These are phyloP conservation scores for Anthracocystis walkeri DNA, from an alignment of 1,284 basidiomycete genomes.

Conservation along the genomic window DNA sequence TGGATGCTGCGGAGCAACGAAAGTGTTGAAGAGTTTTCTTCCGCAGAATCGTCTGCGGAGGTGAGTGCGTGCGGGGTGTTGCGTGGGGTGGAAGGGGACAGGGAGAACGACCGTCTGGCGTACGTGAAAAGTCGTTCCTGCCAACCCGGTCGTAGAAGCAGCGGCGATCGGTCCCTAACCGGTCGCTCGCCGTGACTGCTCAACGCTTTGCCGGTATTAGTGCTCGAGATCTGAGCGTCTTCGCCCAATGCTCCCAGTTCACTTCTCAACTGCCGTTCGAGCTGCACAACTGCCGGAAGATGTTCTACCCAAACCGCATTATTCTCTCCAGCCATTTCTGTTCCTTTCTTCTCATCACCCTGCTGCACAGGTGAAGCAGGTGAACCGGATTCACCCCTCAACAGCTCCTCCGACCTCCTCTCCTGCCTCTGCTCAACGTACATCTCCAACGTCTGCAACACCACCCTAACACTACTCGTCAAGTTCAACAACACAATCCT, in stretches of 20 bases:
- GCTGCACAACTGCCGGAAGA: slow-evolving; percentile 6
- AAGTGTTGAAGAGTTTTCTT: not conserved
- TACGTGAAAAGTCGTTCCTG: slow-evolving; percentile 40
- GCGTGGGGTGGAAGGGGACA: not conserved
- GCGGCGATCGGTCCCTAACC: slow-evolving; percentile 17
- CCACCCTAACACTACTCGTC: slow-evolving; percentile 22
- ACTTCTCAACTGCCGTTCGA: slow-evolving; percentile 15
- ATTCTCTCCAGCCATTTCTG: not conserved
- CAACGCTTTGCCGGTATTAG: not conserved
- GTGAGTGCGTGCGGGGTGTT: too few relatives aligned
- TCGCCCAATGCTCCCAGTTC: slow-evolving; percentile 40
- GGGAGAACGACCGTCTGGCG: slow-evolving; percentile 27
- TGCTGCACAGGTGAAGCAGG: not conserved
- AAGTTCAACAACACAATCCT: slow-evolving; percentile 54
- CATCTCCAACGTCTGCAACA: slow-evolving; percentile 35
- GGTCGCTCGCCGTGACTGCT: not conserved
- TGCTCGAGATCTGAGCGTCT: slow-evolving; percentile 2
- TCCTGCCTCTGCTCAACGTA: slow-evolving; percentile 16
- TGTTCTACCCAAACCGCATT: slow-evolving; percentile 11
- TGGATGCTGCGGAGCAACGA: slow-evolving; percentile 11
- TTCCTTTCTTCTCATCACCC: not conserved
- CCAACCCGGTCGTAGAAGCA: slow-evolving; percentile 46
- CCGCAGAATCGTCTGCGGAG: not conserved
- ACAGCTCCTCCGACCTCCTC: slow-evolving; percentile 14
- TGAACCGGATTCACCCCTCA: not conserved